Evolutionary conservation across 257 asterid species (phyloP).

Genomic region (Fraxinus excelsior): DNA sequence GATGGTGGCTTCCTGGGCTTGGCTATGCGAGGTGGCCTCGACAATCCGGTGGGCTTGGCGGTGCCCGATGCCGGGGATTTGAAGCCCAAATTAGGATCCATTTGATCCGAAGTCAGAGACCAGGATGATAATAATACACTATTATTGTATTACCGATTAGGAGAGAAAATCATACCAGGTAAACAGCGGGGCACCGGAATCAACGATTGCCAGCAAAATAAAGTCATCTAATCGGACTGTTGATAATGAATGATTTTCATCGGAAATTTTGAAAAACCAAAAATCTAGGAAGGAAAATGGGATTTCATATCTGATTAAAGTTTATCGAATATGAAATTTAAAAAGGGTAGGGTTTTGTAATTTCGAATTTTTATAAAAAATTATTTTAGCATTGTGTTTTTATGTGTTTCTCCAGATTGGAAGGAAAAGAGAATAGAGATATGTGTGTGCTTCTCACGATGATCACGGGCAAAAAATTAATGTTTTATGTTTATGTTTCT

Average conservation of each 20-base stretch:
- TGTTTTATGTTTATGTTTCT: too few relatives aligned
- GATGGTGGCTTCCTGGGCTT: constrained; percentile 65
- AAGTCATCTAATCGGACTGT: constrained; percentile 58
- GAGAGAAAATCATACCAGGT: constrained; percentile 44
- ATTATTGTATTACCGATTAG: constrained; percentile 19
- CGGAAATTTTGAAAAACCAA: not conserved
- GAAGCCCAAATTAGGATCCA: constrained; percentile 72
- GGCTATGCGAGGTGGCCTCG: constrained; percentile 64
- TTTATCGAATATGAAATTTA: not conserved
- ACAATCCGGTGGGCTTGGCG: constrained; percentile 41
- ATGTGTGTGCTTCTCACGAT: not conserved
- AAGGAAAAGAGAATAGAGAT: not conserved
- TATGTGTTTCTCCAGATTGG: not conserved
- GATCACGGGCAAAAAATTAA: not conserved
- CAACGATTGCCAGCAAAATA: constrained; percentile 60
- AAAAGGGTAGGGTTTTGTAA: not conserved
- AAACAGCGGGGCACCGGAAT: constrained; percentile 42
- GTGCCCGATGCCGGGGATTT: constrained; percentile 55
- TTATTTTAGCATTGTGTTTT: not conserved
- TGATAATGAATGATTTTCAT: constrained; percentile 6
- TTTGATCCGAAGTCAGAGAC: constrained; percentile 13
- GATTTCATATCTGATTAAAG: not conserved
- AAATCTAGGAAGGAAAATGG: not conserved
- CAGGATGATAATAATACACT: not conserved
- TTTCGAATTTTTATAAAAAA: not conserved